These are phyloP conservation scores for Fusarium sp. DNA, from an alignment of 2,329 filamentous ascomycete genomes.

Conservation along the genomic window DNA sequence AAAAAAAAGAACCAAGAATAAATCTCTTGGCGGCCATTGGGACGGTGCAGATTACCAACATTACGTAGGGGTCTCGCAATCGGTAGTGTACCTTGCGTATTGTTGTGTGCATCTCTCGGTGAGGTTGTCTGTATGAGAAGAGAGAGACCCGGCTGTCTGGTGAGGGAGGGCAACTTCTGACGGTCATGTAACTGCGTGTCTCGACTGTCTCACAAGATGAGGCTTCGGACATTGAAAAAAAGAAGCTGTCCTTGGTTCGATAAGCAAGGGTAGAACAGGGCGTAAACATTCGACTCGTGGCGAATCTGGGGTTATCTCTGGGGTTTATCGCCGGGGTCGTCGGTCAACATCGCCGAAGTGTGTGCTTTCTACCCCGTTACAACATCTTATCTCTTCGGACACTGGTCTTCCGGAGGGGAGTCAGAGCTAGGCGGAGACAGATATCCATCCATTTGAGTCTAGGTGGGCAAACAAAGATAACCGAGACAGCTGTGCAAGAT, in stretches of 20 bases:
- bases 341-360: not conserved
- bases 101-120: not conserved
- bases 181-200: not conserved
- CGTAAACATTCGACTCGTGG: not conserved
- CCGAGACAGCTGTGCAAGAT: not conserved
- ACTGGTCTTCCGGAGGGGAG: not conserved
- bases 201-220: not conserved
- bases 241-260: not conserved
- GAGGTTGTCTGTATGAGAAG: not conserved
- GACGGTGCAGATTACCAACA: constrained; percentile 18
- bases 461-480: not conserved
- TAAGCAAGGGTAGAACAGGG: not conserved
- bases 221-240: not conserved
- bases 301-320: not conserved
- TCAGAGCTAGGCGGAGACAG: not conserved
- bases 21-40: not conserved
- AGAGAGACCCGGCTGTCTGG: not conserved
- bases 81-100: constrained; percentile 12
- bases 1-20: constrained; percentile 3
- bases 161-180: not conserved
- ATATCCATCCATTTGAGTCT: not conserved
- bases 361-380: not conserved
- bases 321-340: not conserved
- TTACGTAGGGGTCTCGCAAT: constrained; percentile 21
- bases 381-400: not conserved